Percentiles rank a stretch among this genome's conserved stretches.
phyloP scores from a whole-genome alignment of 345 rosid genomes.

The Syzygium aromaticum region DNA sequence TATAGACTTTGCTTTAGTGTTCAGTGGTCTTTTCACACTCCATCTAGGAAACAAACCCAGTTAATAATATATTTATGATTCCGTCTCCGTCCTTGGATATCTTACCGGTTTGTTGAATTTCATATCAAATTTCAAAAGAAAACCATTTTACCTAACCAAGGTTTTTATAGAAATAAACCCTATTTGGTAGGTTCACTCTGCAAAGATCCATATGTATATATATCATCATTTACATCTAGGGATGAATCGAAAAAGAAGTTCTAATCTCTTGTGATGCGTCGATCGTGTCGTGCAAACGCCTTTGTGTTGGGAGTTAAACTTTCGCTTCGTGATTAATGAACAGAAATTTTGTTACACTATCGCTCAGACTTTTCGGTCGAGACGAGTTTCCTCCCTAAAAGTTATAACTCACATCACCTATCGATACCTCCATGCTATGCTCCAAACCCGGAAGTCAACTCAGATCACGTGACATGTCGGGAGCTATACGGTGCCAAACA shows the following conservation, averaged over 20 bases:
- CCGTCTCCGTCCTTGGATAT: not conserved
- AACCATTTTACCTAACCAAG: not conserved
- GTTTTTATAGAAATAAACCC: not conserved
- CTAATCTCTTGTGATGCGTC: not conserved
- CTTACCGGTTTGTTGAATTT: not conserved
- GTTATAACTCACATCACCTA: not conserved
- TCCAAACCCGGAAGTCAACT: not conserved
- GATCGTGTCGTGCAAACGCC: not conserved
- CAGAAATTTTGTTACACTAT: not conserved
- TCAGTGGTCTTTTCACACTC: not conserved
- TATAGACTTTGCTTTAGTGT: not conserved
- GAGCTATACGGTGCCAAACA: not conserved
- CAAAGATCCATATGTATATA: not conserved
- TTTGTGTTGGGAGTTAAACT: not conserved
- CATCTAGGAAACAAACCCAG: not conserved
- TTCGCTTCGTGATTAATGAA: not conserved
- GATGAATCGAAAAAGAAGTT: not conserved
- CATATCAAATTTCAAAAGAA: not conserved
- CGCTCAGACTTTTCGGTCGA: not conserved
- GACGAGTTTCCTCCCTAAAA: not conserved
- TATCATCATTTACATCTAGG: not conserved
- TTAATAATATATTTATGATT: not conserved
- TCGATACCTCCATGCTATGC: not conserved
- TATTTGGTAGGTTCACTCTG: not conserved
- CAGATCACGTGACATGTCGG: not conserved